Conservation (phyloP, 2,329 filamentous ascomycete genomes). For the Stagonosporopsis cucurbitacearum region DNA sequence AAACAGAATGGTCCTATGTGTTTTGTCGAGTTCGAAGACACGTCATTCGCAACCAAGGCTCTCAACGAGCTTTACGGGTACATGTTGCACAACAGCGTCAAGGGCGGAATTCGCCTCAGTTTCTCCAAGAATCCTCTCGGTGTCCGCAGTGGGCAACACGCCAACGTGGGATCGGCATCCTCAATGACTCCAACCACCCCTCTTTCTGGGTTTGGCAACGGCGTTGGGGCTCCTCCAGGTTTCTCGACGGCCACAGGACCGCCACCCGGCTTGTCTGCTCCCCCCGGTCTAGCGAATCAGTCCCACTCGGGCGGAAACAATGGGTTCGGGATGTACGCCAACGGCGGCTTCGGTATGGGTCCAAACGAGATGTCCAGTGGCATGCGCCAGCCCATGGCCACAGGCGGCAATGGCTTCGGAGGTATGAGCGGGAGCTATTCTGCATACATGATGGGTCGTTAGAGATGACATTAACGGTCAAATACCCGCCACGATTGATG, state of each 20-base stretch:
- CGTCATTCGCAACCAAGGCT: constrained; percentile 89
- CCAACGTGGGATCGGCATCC: constrained; percentile 59
- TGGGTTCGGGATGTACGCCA: constrained; percentile 48
- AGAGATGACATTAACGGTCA: constrained; percentile 27
- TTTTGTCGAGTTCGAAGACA: constrained; percentile 97
- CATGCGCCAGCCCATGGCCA: constrained; percentile 44
- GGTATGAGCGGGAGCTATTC: constrained; percentile 43
- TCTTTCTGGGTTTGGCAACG: constrained; percentile 64
- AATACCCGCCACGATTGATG: constrained; percentile 43
- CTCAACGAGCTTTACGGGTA: constrained; percentile 89
- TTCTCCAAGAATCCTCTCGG: constrained; percentile 98
- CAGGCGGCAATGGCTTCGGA: constrained; percentile 42
- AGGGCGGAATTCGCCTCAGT: constrained; percentile 91
- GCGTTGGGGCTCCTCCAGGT: constrained; percentile 60
- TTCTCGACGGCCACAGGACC: constrained; percentile 76
- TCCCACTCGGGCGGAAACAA: constrained; percentile 40
- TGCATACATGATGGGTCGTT: constrained; percentile 51
- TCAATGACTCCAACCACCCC: constrained; percentile 58
- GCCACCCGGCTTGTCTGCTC: constrained; percentile 79
- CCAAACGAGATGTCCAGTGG: constrained; percentile 45
- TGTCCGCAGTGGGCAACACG: constrained; percentile 77
- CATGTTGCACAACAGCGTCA: constrained; percentile 86
- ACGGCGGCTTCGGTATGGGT: constrained; percentile 45
- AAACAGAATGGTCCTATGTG: constrained; percentile 98
- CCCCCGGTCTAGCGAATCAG: constrained; percentile 68